Percentiles rank a stretch among this genome's conserved stretches.
phyloP scores from a whole-genome alignment of 768 basidiomycete species.

The Crucibulum laeve region DNA sequence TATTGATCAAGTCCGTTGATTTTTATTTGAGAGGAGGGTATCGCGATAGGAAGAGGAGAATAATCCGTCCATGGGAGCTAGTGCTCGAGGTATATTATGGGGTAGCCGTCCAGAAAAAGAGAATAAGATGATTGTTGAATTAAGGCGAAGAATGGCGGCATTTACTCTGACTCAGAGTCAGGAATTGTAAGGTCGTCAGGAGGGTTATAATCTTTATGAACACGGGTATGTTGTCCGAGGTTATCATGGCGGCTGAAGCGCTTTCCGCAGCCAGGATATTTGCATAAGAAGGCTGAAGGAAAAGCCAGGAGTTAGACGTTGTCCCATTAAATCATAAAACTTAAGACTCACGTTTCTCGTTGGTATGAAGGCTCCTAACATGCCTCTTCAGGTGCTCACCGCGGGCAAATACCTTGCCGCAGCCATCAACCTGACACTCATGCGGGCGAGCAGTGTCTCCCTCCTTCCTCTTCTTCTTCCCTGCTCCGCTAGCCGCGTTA shows the following conservation, averaged over 20 bases:
- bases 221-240: slow-evolving; percentile 83
- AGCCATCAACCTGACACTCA: slow-evolving; percentile 74
- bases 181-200: slow-evolving; percentile 7
- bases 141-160: no score
- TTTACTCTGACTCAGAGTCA: background rate
- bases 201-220: slow-evolving; percentile 57
- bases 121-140: no score
- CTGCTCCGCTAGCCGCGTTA: slow-evolving; percentile 21
- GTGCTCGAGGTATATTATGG: background rate
- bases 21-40: no score
- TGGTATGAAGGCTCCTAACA: slow-evolving; percentile 83
- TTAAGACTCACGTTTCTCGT: slow-evolving; percentile 78
- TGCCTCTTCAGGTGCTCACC: slow-evolving; percentile 91
- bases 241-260: slow-evolving; percentile 87
- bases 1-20: no score
- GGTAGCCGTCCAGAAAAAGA: no score
- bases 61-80: background rate
- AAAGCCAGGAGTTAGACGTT: slow-evolving; percentile 8
- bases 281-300: slow-evolving; percentile 71
- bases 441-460: slow-evolving; percentile 45
- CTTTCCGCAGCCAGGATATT: slow-evolving; percentile 75
- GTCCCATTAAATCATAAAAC: slow-evolving; percentile 6
- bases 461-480: slow-evolving; percentile 30
- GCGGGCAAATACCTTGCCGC: slow-evolving; percentile 84
- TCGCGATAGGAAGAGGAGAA: background rate